Evolutionary conservation across 352 stramenopile species (phyloP), one percentile per base, ranked within the genome.

Genomic region (Pythium chondricola): DNA sequence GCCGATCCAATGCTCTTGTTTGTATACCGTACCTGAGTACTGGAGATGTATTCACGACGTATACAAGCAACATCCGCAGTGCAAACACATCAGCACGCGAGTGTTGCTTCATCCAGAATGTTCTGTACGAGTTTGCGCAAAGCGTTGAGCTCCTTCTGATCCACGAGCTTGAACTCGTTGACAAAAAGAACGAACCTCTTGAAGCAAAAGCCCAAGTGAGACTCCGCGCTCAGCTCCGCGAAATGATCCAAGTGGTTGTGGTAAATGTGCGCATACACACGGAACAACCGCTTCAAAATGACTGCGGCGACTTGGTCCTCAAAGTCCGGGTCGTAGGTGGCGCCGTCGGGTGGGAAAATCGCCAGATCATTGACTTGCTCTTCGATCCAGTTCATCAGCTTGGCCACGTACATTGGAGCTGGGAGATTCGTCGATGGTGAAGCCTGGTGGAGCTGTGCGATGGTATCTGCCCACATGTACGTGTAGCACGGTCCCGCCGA

Each of bases 141-240:
- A 22, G 92, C 89, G 48, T 97, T 88, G 46, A 98, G 83, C 65
- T 98, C 93, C 58, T 95, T 95, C 58, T 96, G 79, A 17, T 94
- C 85, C 32, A 98, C 76, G 26, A 98, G 67, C 7, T 93, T 66
- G 65, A 97, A 98, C 48, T 96, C 79, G 3, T 73, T 85, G 60
- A 93, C 91, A 65, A 98, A 98, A 40, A 97, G 94, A 56, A 98
- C 84, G 54, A 98, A 98, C 35, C 97, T 90, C 70, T 98, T 98
- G 71, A 98, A 98, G 60, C 89, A 97, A 14, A 96, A 97, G 67
- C 97, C 97, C 38, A 98, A 74, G 61, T 98, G 92, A 22, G 83
- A 75, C 32, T 97, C 92, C 48, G 95, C 96, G 45, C 93, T 79
- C 41, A 98, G 71, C 39, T 85, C 82, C 25, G 85, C 81, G 58